These are phyloP conservation scores for Ceratobasidium sp. DNA, from an alignment of 1,284 basidiomycete species.

Conservation along the genomic window DNA sequence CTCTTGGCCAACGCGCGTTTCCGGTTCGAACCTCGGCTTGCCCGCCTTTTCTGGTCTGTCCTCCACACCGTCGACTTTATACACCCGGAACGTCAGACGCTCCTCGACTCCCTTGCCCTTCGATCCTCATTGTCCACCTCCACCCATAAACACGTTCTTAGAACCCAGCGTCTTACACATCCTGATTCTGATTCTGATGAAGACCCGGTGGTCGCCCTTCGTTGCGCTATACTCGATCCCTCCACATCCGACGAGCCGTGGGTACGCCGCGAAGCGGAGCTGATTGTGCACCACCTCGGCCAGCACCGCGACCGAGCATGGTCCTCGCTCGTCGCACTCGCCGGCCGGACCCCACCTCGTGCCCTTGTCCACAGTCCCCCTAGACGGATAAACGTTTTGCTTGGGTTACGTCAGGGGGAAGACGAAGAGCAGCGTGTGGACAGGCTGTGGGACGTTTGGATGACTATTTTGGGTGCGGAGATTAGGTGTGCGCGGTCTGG, in stretches of 20 bases:
- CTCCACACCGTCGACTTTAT: constrained; percentile 7
- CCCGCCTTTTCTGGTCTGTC: neutral
- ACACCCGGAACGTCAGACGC: neutral
- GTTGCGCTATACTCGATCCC: constrained; percentile 25
- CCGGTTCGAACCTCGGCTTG: constrained; percentile 19
- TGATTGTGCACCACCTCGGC: constrained; percentile 16
- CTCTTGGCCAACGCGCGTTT: constrained; percentile 27
- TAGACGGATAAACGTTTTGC: constrained; percentile 20
- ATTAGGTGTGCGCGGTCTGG: too few relatives aligned
- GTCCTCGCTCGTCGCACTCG: neutral
- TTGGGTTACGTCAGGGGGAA: constrained; percentile 2
- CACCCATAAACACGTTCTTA: constrained; percentile 9
- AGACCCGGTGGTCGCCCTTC: constrained; percentile 13
- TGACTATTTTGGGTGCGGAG: constrained; percentile 18
- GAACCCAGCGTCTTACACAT: constrained; percentile 10
- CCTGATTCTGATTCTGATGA: constrained; percentile 11
- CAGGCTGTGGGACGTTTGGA: constrained; percentile 23
- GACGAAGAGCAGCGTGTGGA: neutral
- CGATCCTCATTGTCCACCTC: neutral
- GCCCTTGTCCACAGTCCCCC: constrained; percentile 11
- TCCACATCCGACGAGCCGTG: constrained; percentile 18
- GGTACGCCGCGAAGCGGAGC: constrained; percentile 15
- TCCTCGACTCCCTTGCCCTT: neutral
- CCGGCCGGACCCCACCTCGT: constrained; percentile 4
- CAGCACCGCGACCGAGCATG: too few relatives aligned